These are phyloP conservation scores for Trichocladium antarcticum DNA, from an alignment of 495 filamentous ascomycete genomes.

Conservation along the genomic window DNA sequence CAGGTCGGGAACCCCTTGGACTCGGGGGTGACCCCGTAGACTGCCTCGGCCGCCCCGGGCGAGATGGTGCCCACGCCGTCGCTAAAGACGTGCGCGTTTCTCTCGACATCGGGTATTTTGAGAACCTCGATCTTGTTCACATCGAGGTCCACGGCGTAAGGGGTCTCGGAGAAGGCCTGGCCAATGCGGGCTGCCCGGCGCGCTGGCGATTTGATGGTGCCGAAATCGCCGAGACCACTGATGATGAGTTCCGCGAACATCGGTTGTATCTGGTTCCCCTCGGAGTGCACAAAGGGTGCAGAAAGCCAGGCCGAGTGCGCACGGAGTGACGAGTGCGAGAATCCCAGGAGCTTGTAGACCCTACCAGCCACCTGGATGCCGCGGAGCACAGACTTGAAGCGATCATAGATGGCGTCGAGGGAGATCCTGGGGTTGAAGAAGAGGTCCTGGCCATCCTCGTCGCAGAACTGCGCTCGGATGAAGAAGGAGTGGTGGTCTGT, in stretches of 20 bases:
- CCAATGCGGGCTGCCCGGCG: slow-evolving; percentile 73
- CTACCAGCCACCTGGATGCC: slow-evolving; percentile 55
- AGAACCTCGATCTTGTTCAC: slow-evolving; percentile 25
- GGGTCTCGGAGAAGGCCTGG: slow-evolving; percentile 72
- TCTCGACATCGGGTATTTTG: slow-evolving; percentile 34
- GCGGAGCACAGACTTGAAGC: slow-evolving; percentile 49
- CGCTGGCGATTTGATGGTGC: slow-evolving; percentile 51
- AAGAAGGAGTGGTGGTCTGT: slow-evolving; percentile 52
- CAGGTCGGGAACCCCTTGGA: slow-evolving; percentile 43
- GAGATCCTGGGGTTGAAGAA: slow-evolving; percentile 45
- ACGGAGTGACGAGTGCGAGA: slow-evolving; percentile 69
- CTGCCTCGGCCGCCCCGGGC: slow-evolving; percentile 37
- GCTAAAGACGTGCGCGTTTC: slow-evolving; percentile 50
- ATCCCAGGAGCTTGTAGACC: slow-evolving; percentile 59
- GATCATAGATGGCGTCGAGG: slow-evolving; percentile 43
- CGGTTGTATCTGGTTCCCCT: no score
- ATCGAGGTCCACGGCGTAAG: slow-evolving; percentile 37
- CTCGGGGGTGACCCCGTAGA: slow-evolving; percentile 38
- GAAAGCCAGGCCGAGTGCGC: slow-evolving; percentile 63
- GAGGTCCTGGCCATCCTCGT: slow-evolving; percentile 59
- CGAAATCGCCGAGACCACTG: slow-evolving; percentile 52
- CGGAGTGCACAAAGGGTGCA: slow-evolving; percentile 49
- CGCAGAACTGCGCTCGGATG: slow-evolving; percentile 52
- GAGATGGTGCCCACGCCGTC: slow-evolving; percentile 73
- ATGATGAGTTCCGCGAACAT: slow-evolving; percentile 45